A percentile compares a stretch with the other conserved stretches of the same genome.
Conservation (phyloP, 2,329 filamentous ascomycete genomes). For the Falciphora oryzae region DNA sequence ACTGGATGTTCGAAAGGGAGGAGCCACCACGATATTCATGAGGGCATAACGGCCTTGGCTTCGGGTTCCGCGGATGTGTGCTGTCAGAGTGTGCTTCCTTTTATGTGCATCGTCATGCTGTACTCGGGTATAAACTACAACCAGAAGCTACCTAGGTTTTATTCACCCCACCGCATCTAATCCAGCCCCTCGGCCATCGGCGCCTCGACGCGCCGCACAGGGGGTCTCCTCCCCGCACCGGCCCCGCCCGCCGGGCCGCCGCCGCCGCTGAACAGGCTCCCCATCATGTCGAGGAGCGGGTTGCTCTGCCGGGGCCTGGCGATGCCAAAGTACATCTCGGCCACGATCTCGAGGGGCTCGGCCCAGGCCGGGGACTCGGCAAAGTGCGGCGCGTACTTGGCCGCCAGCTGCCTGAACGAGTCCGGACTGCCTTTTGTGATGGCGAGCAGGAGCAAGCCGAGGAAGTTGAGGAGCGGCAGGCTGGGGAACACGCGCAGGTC, state of each 20-base stretch:
- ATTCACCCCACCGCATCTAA: constrained; percentile 24
- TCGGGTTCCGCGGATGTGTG: not conserved
- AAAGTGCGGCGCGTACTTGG: constrained; percentile 74
- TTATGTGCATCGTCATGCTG: constrained; percentile 9
- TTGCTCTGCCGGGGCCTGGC: constrained; percentile 84
- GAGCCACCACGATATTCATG: constrained; percentile 37
- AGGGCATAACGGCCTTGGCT: constrained; percentile 10
- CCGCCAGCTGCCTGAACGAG: constrained; percentile 73
- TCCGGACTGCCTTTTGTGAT: constrained; percentile 75
- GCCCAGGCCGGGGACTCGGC: constrained; percentile 74
- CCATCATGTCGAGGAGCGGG: constrained; percentile 97
- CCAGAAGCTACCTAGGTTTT: not conserved
- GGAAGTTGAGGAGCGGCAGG: constrained; percentile 91
- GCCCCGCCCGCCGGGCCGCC: constrained; percentile 49
- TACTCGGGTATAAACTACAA: constrained; percentile 11
- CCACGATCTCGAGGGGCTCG: constrained; percentile 77
- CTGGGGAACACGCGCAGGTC: constrained; percentile 82
- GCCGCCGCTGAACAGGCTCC: constrained; percentile 80
- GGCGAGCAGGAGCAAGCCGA: constrained; percentile 76
- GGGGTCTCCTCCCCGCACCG: constrained; percentile 35
- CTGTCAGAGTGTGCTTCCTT: not conserved
- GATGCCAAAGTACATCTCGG: constrained; percentile 96
- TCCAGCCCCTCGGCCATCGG: constrained; percentile 56
- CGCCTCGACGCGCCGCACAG: constrained; percentile 38
- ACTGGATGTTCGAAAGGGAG: constrained; percentile 85